phyloP scores from a whole-genome alignment of 2,329 filamentous ascomycete species.

The Microdochium bolleyi region DNA sequence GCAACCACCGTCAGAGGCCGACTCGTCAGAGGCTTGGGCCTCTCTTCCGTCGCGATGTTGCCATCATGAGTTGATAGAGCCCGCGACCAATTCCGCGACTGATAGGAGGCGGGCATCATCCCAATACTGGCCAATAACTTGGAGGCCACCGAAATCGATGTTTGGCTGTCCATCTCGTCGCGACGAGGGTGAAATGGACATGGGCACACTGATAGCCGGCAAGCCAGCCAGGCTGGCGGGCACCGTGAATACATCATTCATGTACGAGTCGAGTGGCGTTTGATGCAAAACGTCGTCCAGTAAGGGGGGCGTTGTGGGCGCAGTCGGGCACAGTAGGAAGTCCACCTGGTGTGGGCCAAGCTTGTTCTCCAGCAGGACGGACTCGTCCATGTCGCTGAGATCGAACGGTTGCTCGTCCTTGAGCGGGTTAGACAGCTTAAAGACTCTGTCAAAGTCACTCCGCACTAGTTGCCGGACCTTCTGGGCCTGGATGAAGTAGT shows the following conservation, averaged over 20 bases:
- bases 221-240: slow-evolving; percentile 88
- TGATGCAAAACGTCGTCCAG: slow-evolving; percentile 49
- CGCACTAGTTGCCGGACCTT: slow-evolving; percentile 77
- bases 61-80: neutral
- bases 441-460: slow-evolving; percentile 76
- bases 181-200: slow-evolving; percentile 28
- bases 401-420: slow-evolving; percentile 44
- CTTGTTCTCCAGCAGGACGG: slow-evolving; percentile 44
- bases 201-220: slow-evolving; percentile 78
- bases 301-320: slow-evolving; percentile 65
- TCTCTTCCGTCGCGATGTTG: too few species aligned
- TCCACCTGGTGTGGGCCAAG: slow-evolving; percentile 62
- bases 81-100: slow-evolving; percentile 38
- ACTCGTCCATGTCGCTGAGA: slow-evolving; percentile 51
- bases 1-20: too few species aligned
- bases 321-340: slow-evolving; percentile 79
- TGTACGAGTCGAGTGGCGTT: slow-evolving; percentile 66
- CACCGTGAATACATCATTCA: slow-evolving; percentile 93
- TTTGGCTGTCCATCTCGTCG: slow-evolving; percentile 11
- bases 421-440: slow-evolving; percentile 63
- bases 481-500: slow-evolving; percentile 95
- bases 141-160: slow-evolving; percentile 49
- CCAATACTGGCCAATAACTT: slow-evolving; percentile 76
- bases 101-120: slow-evolving; percentile 59
- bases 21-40: too few species aligned